Evolutionary conservation across 768 basidiomycete species (phyloP).

Genomic region (Boletus sensibilis): DNA sequence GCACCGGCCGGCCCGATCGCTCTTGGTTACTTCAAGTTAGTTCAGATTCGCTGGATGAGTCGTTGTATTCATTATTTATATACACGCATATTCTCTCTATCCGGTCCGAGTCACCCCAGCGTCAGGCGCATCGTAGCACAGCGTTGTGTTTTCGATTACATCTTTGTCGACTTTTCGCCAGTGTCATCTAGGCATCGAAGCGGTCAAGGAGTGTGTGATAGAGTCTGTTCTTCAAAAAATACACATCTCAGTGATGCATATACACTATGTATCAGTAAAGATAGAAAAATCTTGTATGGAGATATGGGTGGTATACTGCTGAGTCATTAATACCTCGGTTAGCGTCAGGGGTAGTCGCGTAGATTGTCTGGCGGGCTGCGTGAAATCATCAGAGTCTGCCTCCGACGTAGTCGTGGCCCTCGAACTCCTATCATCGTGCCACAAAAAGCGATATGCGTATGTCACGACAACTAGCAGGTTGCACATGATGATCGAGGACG

Average conservation of each 20-base stretch:
- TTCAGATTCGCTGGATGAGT: too few species aligned
- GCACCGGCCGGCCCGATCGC: background rate
- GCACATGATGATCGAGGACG: slow-evolving; percentile 13
- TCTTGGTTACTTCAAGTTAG: too few species aligned
- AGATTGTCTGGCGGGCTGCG: background rate
- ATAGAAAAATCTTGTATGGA: background rate
- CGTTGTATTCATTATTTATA: background rate
- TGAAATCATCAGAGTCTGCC: slow-evolving; percentile 7
- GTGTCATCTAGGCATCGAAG: background rate
- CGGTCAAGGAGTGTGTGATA: background rate
- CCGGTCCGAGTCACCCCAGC: too few species aligned
- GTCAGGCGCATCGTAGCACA: too few species aligned
- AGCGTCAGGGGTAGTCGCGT: background rate
- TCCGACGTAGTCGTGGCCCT: background rate
- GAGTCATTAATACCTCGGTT: background rate
- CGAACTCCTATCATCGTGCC: background rate
- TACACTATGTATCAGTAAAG: background rate
- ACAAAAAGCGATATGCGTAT: slow-evolving; percentile 10
- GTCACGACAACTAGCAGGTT: slow-evolving; percentile 20
- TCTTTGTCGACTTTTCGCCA: background rate
- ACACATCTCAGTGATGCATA: background rate
- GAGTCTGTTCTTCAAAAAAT: background rate
- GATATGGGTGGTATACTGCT: background rate
- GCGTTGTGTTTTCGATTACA: background rate
- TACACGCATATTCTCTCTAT: too few species aligned